These are phyloP conservation scores for Penicillium chermesinum DNA, from an alignment of 495 filamentous ascomycete genomes.

Conservation along the genomic window DNA sequence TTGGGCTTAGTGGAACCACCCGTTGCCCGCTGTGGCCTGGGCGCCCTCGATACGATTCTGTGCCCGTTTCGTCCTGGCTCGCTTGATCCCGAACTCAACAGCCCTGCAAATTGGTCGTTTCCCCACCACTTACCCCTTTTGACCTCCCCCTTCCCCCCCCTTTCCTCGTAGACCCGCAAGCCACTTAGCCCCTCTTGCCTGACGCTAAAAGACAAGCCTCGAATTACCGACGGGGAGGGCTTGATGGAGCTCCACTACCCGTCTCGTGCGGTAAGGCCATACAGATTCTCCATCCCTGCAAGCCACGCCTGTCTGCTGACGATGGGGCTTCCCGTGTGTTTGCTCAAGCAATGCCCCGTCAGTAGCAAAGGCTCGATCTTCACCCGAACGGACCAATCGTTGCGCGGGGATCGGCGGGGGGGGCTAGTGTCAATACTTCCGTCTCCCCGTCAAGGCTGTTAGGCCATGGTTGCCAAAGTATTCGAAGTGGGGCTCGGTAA, in stretches of 20 bases:
- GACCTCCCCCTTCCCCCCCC: neutral
- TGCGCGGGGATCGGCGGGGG: neutral
- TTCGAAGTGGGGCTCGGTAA: neutral
- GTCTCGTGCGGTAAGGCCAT: neutral
- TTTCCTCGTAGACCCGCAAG: neutral
- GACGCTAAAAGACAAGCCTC: too few species aligned
- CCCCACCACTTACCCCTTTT: neutral
- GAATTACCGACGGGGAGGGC: too few species aligned
- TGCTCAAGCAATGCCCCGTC: neutral
- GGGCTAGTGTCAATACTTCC: neutral
- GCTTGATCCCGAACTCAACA: too few species aligned
- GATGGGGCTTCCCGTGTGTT: neutral
- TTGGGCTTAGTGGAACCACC: neutral
- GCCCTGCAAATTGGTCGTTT: too few species aligned
- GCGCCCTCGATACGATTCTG: too few species aligned
- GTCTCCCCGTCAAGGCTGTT: neutral
- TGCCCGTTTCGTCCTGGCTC: too few species aligned
- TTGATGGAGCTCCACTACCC: neutral
- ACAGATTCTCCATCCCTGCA: neutral
- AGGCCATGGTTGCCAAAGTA: neutral
- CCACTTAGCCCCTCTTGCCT: too few species aligned
- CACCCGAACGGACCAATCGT: neutral
- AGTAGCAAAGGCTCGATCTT: neutral
- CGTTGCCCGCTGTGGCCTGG: too few species aligned
- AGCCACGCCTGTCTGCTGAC: neutral